phyloP scores from a whole-genome alignment of 1,284 basidiomycete species.

The Trichosporon coremiiforme region DNA sequence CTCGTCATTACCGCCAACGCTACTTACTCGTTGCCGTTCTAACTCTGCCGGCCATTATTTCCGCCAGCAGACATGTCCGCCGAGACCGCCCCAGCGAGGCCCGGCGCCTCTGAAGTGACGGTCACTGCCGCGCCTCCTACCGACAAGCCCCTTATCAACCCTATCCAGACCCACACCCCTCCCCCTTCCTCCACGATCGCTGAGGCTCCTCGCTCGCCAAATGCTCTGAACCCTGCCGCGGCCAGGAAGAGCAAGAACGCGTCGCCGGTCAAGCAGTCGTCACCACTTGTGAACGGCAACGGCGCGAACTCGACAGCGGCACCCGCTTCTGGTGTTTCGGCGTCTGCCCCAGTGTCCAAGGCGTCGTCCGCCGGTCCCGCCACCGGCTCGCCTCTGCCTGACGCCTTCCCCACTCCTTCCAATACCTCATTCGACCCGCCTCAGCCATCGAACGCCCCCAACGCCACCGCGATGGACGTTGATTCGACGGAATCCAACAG shows the following conservation, averaged over 20 bases:
- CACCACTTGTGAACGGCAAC: slow-evolving; percentile 13
- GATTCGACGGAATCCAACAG: slow-evolving; percentile 32
- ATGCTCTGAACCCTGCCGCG: slow-evolving; percentile 34
- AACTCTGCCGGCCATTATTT: neutral
- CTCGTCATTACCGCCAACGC: neutral
- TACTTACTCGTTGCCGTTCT: neutral
- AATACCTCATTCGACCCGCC: slow-evolving; percentile 30
- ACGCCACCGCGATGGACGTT: slow-evolving; percentile 33
- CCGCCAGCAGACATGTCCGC: slow-evolving; percentile 23
- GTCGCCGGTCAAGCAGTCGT: slow-evolving; percentile 13
- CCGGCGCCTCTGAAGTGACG: slow-evolving; percentile 12
- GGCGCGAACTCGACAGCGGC: no score
- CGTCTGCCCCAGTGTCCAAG: slow-evolving; percentile 21
- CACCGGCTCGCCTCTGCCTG: slow-evolving; percentile 22
- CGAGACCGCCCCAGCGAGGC: slow-evolving; percentile 22
- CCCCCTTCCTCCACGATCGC: slow-evolving; percentile 46
- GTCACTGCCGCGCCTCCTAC: slow-evolving; percentile 11
- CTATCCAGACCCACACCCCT: slow-evolving; percentile 35
- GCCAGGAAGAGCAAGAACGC: slow-evolving; percentile 12
- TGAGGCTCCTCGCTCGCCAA: slow-evolving; percentile 45
- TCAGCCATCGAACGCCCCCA: slow-evolving; percentile 18
- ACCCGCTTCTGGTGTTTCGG: no score
- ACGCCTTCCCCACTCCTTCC: slow-evolving; percentile 27
- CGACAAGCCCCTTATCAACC: slow-evolving; percentile 45
- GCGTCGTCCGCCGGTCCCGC: slow-evolving; percentile 6